Evolutionary conservation across 208 protist genomes (phyloP).

Genomic region (Leishmania martiniquensis): DNA sequence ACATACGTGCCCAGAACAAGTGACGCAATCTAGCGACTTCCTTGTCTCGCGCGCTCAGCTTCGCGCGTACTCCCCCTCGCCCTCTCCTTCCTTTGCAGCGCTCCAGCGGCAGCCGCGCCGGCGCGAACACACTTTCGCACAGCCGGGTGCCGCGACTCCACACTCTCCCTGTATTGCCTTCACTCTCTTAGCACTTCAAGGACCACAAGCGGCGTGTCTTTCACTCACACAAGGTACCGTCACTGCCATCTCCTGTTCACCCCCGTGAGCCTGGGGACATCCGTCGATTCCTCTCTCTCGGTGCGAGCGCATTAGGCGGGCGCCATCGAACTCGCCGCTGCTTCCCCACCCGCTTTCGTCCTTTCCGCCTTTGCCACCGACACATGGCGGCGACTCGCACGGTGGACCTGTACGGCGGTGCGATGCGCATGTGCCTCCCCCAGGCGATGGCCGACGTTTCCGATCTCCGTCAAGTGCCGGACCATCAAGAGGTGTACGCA

Average conservation of each 20-base stretch:
- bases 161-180: background rate
- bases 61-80: background rate
- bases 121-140: background rate
- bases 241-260: background rate
- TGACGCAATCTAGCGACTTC: background rate
- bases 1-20: background rate
- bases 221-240: background rate
- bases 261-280: background rate
- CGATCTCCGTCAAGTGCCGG: conserved; percentile 73
- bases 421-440: conserved; percentile 55
- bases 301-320: background rate
- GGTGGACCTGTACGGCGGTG: conserved; percentile 72
- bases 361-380: background rate
- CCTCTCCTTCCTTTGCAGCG: background rate
- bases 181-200: background rate
- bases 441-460: conserved; percentile 53
- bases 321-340: background rate
- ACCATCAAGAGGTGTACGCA: conserved; percentile 78
- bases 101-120: background rate
- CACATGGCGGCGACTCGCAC: conserved; percentile 4
- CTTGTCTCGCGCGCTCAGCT: background rate
- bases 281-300: background rate
- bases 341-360: background rate
- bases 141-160: background rate
- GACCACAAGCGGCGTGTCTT: background rate